A percentile compares a stretch with the other conserved stretches of the same genome.
phyloP scores from a whole-genome alignment of 2,329 filamentous ascomycete species.

The Fonsecaea monophora region DNA sequence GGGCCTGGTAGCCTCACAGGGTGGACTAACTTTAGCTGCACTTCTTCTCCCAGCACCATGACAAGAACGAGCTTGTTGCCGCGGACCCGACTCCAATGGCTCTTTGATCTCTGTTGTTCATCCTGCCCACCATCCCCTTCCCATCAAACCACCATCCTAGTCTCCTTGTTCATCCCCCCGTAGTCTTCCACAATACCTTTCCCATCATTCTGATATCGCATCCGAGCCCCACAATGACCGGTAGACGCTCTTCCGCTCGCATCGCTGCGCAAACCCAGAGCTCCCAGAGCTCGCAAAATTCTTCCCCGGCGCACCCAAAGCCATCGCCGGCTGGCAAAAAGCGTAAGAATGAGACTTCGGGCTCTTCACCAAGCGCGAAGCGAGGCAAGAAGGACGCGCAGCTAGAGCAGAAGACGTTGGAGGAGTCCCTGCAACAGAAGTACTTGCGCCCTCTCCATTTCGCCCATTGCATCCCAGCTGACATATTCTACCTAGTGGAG shows the following conservation, averaged over 20 bases:
- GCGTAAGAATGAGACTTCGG: constrained; percentile 46
- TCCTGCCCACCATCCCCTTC: constrained; percentile 6
- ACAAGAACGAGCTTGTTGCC: constrained; percentile 12
- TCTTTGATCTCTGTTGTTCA: constrained; percentile 9
- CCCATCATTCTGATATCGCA: not conserved
- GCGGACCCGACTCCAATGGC: constrained; percentile 7
- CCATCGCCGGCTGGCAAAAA: constrained; percentile 46
- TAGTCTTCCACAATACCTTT: not conserved
- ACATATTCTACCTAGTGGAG: constrained; percentile 21
- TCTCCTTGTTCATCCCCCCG: not conserved
- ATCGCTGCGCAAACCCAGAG: constrained; percentile 46
- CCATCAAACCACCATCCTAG: constrained; percentile 7
- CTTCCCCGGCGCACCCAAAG: constrained; percentile 31
- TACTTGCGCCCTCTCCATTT: constrained; percentile 20
- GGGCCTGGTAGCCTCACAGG: not conserved
- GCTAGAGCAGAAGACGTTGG: constrained; percentile 43
- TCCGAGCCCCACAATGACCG: constrained; percentile 25
- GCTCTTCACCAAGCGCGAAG: constrained; percentile 44
- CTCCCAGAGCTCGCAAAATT: constrained; percentile 41
- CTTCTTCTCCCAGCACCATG: constrained; percentile 11
- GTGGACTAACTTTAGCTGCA: constrained; percentile 24
- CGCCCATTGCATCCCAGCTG: constrained; percentile 12
- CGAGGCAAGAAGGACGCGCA: constrained; percentile 47
- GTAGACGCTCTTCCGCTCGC: constrained; percentile 46
- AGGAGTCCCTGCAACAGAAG: constrained; percentile 39